phyloP scores from a whole-genome alignment of 192 early-diverging fungal genomes.

The Podila epicladia region DNA sequence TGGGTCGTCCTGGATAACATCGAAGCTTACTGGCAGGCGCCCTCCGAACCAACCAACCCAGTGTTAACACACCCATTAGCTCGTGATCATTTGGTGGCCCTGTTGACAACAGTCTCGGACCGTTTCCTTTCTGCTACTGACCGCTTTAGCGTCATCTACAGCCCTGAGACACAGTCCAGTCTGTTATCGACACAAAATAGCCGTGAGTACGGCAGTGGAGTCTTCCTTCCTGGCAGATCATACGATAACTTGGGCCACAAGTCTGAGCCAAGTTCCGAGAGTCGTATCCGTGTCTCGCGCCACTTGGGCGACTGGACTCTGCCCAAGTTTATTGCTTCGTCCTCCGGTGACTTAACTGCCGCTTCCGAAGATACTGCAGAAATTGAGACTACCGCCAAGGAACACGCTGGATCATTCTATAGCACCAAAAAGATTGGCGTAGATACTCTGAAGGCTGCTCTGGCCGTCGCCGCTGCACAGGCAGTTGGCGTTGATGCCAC shows the following conservation, averaged over 20 bases:
- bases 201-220: slow-evolving; percentile 28
- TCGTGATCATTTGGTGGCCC: slow-evolving; percentile 37
- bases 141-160: slow-evolving; percentile 32
- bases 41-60: slow-evolving; percentile 30
- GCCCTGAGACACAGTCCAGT: slow-evolving; percentile 16
- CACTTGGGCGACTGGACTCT: slow-evolving; percentile 48
- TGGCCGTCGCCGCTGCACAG: slow-evolving; percentile 22
- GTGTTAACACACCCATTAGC: slow-evolving; percentile 43
- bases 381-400: slow-evolving; percentile 9
- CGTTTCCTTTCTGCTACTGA: slow-evolving; percentile 44
- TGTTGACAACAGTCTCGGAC: slow-evolving; percentile 43
- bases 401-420: slow-evolving; percentile 7
- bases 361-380: slow-evolving; percentile 4
- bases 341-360: slow-evolving; percentile 24
- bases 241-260: slow-evolving; percentile 12
- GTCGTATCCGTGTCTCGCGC: slow-evolving; percentile 44
- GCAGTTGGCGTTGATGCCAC: slow-evolving; percentile 16
- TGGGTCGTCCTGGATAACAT: slow-evolving; percentile 13
- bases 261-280: slow-evolving; percentile 39
- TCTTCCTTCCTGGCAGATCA: slow-evolving; percentile 29
- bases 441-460: slow-evolving; percentile 42
- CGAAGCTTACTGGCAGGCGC: slow-evolving; percentile 11
- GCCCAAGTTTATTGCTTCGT: slow-evolving; percentile 31
- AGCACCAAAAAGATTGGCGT: slow-evolving; percentile 36
- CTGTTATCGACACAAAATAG: neutral